phyloP scores from a whole-genome alignment of 2,329 filamentous ascomycete genomes.

The Ophiostoma pallidulum region DNA sequence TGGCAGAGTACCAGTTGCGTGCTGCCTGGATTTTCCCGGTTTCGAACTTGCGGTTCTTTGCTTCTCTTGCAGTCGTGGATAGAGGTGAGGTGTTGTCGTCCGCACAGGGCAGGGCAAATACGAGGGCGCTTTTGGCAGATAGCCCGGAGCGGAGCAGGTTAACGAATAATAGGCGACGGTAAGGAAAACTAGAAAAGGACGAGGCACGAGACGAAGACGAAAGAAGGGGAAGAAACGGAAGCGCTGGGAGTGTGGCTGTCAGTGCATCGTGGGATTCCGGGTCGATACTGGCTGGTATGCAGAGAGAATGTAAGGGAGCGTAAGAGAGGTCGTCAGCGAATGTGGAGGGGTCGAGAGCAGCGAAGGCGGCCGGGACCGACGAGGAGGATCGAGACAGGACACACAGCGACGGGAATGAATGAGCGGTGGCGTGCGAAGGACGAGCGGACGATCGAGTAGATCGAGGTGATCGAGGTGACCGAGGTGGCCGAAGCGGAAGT shows the following conservation, averaged over 20 bases:
- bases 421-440: too few species aligned
- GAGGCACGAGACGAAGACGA: background rate
- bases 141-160: background rate
- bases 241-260: background rate
- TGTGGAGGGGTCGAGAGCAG: background rate
- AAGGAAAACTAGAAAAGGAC: background rate
- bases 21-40: too few species aligned
- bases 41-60: too few species aligned
- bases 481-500: background rate
- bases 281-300: background rate
- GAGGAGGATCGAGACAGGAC: slow-evolving; percentile 1
- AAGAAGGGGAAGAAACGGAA: background rate
- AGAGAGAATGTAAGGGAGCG: background rate
- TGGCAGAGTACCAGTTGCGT: too few species aligned
- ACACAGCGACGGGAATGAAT: background rate
- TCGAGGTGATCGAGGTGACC: too few species aligned
- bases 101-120: background rate
- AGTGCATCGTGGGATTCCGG: slow-evolving; percentile 3
- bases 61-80: too few species aligned
- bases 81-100: too few species aligned
- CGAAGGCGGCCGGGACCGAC: background rate
- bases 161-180: slow-evolving; percentile 1
- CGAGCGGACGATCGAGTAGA: too few species aligned
- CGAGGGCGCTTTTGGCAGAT: background rate
- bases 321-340: slow-evolving; percentile 1